Conservation (phyloP, 2,329 filamentous ascomycete genomes). For the Exophiala mesophila region DNA sequence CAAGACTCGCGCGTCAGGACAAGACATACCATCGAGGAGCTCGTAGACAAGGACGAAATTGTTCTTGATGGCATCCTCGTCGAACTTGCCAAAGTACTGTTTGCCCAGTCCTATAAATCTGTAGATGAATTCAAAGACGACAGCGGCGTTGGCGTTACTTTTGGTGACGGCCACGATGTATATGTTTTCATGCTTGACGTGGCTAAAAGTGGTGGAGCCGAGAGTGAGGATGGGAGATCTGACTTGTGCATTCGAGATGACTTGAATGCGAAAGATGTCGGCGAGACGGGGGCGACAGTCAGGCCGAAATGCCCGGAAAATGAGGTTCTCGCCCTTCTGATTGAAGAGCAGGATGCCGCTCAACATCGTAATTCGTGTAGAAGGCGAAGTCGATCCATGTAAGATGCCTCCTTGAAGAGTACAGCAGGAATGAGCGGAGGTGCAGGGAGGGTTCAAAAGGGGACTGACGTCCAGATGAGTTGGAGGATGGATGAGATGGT, state of each 20-base stretch:
- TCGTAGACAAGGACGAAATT: slow-evolving; percentile 99
- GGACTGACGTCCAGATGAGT: too few relatives aligned
- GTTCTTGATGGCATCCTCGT: slow-evolving; percentile 99
- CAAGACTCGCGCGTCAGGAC: background rate
- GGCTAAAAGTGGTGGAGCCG: slow-evolving; percentile 96
- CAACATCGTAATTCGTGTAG: slow-evolving; percentile 58
- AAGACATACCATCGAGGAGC: slow-evolving; percentile 71
- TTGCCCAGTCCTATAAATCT: slow-evolving; percentile 82
- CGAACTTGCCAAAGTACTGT: slow-evolving; percentile 98
- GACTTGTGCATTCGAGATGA: slow-evolving; percentile 97
- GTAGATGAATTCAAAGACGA: slow-evolving; percentile 98
- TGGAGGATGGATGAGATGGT: too few relatives aligned
- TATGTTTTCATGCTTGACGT: slow-evolving; percentile 99
- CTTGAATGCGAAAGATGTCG: slow-evolving; percentile 98
- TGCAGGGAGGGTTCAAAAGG: too few relatives aligned
- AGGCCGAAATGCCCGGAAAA: slow-evolving; percentile 97
- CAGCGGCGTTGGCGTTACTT: slow-evolving; percentile 96
- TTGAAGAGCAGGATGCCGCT: slow-evolving; percentile 98
- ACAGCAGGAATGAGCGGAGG: too few relatives aligned
- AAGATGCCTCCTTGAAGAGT: too few relatives aligned
- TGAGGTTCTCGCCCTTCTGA: slow-evolving; percentile 99
- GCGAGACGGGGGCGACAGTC: slow-evolving; percentile 96
- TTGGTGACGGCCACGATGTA: slow-evolving; percentile 97
- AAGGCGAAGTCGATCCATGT: slow-evolving; percentile 2
- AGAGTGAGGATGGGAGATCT: slow-evolving; percentile 95